Percentiles rank a stretch among this genome's conserved stretches.
phyloP scores from a whole-genome alignment of 2,329 filamentous ascomycete genomes.

The Botrytis fragariae region DNA sequence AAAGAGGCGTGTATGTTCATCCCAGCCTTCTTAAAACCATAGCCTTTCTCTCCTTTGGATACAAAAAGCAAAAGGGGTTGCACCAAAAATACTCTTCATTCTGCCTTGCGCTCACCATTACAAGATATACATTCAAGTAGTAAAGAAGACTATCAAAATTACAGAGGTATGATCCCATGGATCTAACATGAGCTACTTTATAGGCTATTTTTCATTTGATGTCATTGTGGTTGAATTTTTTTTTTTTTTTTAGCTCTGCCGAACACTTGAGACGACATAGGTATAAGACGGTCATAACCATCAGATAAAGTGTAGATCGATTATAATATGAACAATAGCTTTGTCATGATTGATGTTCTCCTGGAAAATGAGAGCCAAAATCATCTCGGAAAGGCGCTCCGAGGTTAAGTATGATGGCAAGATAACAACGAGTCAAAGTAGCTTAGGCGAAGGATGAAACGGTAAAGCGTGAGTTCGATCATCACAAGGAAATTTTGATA shows the following conservation, averaged over 20 bases:
- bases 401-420: not conserved
- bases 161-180: not conserved
- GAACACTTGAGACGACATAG: not conserved
- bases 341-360: not conserved
- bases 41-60: not conserved
- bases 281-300: not conserved
- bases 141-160: not conserved
- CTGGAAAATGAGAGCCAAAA: not conserved
- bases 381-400: accelerated
- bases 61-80: not conserved
- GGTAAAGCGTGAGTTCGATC: no score
- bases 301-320: not conserved
- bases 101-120: not conserved
- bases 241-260: no score
- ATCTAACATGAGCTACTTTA: not conserved
- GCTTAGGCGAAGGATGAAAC: no score
- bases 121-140: not conserved
- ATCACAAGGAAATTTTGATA: not conserved
- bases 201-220: no score
- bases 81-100: not conserved
- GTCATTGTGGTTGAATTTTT: no score
- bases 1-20: no score
- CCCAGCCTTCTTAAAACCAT: no score
- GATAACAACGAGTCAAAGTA: no score
- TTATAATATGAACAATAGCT: no score